A percentile compares a stretch with the other conserved stretches of the same genome.
phyloP scores from a whole-genome alignment of 2,329 filamentous ascomycete species.

The Diaporthe velutina region DNA sequence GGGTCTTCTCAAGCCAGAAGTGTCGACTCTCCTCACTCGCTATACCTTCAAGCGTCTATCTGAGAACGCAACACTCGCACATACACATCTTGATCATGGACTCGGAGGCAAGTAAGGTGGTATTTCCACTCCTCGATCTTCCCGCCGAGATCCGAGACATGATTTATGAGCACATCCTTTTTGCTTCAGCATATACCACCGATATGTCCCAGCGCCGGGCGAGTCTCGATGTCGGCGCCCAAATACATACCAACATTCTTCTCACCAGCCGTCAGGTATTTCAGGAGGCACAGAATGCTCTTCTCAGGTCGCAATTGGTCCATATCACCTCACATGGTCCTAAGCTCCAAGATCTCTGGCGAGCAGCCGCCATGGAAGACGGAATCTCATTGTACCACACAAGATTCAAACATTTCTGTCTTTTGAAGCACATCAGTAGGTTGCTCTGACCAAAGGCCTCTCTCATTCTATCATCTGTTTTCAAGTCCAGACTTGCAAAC shows the following conservation, averaged over 20 bases:
- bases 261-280: neutral
- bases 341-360: no score
- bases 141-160: neutral
- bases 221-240: neutral
- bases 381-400: neutral
- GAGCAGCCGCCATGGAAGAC: neutral
- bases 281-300: neutral
- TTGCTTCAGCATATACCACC: neutral
- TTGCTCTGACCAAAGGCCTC: neutral
- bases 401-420: neutral
- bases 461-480: accelerated
- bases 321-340: neutral
- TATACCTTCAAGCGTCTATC: neutral
- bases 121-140: neutral
- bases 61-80: neutral
- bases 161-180: neutral
- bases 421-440: neutral
- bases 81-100: neutral
- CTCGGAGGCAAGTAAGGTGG: no score
- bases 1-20: no score
- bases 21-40: no score
- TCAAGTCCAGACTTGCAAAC: neutral
- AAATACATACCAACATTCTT: neutral
- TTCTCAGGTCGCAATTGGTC: neutral
- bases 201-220: no score